Evolutionary conservation across 1,139 yeast species (phyloP).

Genomic region (Taphrina populina): DNA sequence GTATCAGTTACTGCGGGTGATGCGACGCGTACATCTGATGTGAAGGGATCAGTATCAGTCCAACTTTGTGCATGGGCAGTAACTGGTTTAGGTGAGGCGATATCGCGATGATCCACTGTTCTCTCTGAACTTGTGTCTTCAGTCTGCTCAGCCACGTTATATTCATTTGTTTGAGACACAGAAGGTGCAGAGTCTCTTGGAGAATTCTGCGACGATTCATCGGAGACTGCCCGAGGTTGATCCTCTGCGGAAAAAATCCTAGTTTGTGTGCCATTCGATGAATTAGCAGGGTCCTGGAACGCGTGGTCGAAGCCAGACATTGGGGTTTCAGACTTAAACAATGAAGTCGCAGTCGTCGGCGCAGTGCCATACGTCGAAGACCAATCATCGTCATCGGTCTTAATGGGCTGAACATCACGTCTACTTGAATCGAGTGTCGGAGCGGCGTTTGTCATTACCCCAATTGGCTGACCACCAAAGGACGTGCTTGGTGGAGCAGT

Average conservation of each 20-base stretch:
- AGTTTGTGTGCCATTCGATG: neutral
- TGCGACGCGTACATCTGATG: constrained; percentile 14
- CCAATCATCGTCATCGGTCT: too few species aligned
- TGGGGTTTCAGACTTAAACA: too few species aligned
- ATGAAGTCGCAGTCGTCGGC: constrained; percentile 4
- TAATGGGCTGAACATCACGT: too few species aligned
- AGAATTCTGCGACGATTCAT: neutral
- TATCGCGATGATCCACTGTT: constrained; percentile 1
- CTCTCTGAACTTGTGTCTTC: too few species aligned
- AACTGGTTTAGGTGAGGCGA: constrained; percentile 17
- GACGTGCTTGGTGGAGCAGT: constrained; percentile 9
- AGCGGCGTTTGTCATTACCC: neutral
- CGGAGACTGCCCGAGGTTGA: neutral
- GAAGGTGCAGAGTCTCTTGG: constrained; percentile 6
- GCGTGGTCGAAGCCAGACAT: constrained; percentile 24
- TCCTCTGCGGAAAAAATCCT: too few species aligned
- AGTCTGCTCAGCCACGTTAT: too few species aligned
- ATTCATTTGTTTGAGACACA: constrained; percentile 3
- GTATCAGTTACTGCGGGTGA: constrained; percentile 2
- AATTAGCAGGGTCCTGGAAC: neutral
- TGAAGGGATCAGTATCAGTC: constrained; percentile 30
- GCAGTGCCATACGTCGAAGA: constrained; percentile 12
- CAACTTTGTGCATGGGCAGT: constrained; percentile 24
- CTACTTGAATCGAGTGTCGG: neutral
- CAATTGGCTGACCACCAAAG: constrained; percentile 1